Conservation (phyloP, 2,329 filamentous ascomycete genomes). For the Xylariaceae sp. region DNA sequence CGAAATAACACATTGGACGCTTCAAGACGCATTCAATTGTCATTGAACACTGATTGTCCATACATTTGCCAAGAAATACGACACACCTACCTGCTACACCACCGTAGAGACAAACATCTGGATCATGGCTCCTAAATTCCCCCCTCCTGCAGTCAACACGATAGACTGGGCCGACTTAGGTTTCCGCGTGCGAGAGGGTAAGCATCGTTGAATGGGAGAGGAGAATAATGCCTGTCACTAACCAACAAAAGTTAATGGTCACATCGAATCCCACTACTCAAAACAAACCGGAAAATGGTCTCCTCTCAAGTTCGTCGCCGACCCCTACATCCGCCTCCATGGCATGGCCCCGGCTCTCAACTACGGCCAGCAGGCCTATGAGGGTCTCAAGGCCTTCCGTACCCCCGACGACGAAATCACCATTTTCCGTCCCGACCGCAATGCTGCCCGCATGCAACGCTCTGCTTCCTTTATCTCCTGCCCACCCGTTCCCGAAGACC, state of each 20-base stretch:
- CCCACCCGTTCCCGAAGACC: constrained; percentile 69
- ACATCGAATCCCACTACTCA: constrained; percentile 84
- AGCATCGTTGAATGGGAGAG: constrained; percentile 19
- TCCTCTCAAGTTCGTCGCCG: constrained; percentile 70
- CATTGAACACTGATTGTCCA: no score
- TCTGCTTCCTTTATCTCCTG: constrained; percentile 80
- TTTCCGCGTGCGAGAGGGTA: constrained; percentile 88
- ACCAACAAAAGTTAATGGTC: constrained; percentile 69
- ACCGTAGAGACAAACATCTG: no score
- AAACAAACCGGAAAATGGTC: constrained; percentile 72
- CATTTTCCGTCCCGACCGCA: constrained; percentile 84
- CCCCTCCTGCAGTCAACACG: constrained; percentile 71
- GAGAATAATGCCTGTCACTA: background rate
- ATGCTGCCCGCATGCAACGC: constrained; percentile 79
- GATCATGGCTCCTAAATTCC: constrained; percentile 53
- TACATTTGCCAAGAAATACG: no score
- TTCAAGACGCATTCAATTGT: no score
- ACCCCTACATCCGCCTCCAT: constrained; percentile 84
- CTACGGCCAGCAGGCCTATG: constrained; percentile 96
- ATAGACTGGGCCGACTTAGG: constrained; percentile 95
- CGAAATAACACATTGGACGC: no score
- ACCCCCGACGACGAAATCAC: constrained; percentile 68
- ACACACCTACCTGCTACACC: no score
- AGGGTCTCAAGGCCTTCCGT: constrained; percentile 97
- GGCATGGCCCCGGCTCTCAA: constrained; percentile 94